These are phyloP conservation scores for Ophiostoma montium DNA, from an alignment of 2,329 filamentous ascomycete species.

Conservation along the genomic window DNA sequence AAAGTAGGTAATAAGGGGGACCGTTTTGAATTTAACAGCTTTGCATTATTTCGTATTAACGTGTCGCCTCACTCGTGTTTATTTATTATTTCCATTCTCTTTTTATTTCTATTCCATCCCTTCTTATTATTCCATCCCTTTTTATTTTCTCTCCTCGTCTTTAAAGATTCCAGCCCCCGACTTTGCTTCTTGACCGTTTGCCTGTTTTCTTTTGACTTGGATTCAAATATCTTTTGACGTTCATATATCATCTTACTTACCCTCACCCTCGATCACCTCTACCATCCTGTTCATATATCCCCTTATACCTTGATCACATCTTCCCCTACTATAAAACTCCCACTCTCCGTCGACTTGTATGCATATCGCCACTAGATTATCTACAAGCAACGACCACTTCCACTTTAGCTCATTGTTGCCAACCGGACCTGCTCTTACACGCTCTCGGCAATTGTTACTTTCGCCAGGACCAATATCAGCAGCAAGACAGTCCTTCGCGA, in stretches of 20 bases:
- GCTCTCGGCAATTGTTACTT: too few relatives aligned
- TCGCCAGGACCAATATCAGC: too few relatives aligned
- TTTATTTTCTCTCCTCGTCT: background rate
- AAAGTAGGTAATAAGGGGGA: background rate
- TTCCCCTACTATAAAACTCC: too few relatives aligned
- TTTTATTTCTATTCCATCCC: conserved; percentile 2
- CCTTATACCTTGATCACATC: too few relatives aligned
- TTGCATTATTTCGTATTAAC: background rate
- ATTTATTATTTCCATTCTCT: background rate
- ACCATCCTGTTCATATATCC: too few relatives aligned
- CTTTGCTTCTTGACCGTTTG: background rate
- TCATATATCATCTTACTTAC: background rate
- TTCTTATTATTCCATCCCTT: background rate
- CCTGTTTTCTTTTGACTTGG: background rate
- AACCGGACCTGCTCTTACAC: too few relatives aligned
- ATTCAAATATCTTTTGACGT: background rate
- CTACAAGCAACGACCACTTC: too few relatives aligned
- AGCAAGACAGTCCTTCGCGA: too few relatives aligned
- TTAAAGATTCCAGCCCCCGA: background rate
- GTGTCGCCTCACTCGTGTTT: background rate
- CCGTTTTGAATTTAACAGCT: background rate
- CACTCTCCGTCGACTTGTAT: too few relatives aligned
- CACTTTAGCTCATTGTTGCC: too few relatives aligned
- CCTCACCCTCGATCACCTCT: too few relatives aligned
- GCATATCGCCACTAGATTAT: too few relatives aligned